Evolutionary conservation across 2,329 filamentous ascomycete species (phyloP).

Genomic region (Hysterium pulicare): DNA sequence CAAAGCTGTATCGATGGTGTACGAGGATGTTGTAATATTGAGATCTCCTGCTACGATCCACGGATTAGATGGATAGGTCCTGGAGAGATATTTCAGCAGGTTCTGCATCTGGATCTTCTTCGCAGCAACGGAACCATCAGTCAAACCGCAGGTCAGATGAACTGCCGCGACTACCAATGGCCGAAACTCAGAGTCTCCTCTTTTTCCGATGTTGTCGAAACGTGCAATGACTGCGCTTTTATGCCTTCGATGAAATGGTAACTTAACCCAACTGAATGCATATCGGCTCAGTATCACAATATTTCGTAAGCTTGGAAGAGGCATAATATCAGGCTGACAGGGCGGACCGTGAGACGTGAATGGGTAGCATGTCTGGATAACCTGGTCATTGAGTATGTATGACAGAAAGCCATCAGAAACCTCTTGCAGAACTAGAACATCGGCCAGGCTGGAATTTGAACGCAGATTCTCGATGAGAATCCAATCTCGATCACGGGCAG

Average conservation of each 20-base stretch:
- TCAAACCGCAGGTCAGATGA: slow-evolving; percentile 61
- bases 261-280: slow-evolving; percentile 54
- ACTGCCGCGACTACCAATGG: slow-evolving; percentile 55
- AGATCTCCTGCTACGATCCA: slow-evolving; percentile 63
- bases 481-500: slow-evolving; percentile 35
- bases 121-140: slow-evolving; percentile 54
- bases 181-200: slow-evolving; percentile 19
- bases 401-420: slow-evolving; percentile 63
- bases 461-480: slow-evolving; percentile 35
- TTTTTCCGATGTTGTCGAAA: slow-evolving; percentile 37
- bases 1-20: slow-evolving; percentile 53
- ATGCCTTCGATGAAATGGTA: slow-evolving; percentile 54
- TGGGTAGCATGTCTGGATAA: slow-evolving; percentile 50
- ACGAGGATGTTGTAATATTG: slow-evolving; percentile 59
- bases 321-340: slow-evolving; percentile 48
- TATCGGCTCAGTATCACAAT: slow-evolving; percentile 57
- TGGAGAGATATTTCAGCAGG: slow-evolving; percentile 47
- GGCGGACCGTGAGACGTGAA: slow-evolving; percentile 59
- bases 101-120: slow-evolving; percentile 57
- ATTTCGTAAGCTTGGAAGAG: slow-evolving; percentile 60
- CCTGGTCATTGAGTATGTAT: slow-evolving; percentile 48
- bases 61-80: slow-evolving; percentile 42
- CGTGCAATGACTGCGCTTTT: slow-evolving; percentile 55
- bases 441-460: slow-evolving; percentile 29
- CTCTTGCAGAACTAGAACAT: slow-evolving; percentile 55